Base-by-base conservation (phyloP, 2,329 filamentous ascomycete species). In the Ophiostoma ips region DNA sequence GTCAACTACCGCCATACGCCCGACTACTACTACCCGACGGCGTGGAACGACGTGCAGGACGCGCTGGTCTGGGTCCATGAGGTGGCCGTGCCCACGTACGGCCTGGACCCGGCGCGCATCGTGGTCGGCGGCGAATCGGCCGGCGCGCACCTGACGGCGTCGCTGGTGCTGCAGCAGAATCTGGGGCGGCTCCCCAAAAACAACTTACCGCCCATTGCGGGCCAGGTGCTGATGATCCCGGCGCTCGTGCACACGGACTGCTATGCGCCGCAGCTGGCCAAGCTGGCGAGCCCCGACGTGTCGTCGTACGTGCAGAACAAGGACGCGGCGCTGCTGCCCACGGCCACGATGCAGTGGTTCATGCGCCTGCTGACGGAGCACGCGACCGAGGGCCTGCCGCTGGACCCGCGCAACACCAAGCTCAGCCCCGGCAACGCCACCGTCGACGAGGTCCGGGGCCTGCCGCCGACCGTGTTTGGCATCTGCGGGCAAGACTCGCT, bases 1-100 rank as follows among this genome's bases (percentile, higher is more conserved):
- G 63, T 79, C 12, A 75, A 77, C 55, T 80, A 80, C 58, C 70
- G 77, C 0, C 76, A 80, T 56, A 76, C 75, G 0, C 76, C 76
- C 0, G 71, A 79, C 48, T 62, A 68, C 53, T 56, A 52, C 0
- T 79, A 72, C 51, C 77, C 77, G 0, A 71, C 67, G 0, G 67
- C 70, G 0, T 77, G 70, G 69, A 53, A 72, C 40, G 77, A 81
- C 44, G 60, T 66, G 0, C 69, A 75, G 51, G 77, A 79, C 43
- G 68, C 70, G 0, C 72, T 77, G 31, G 62, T 67, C 16, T 81
- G 76, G 77, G 58, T 75, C 0, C 69, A 76, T 46, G 60, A 62
- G 13, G 62, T 73, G 51, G 66, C 69, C 1, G 55, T 45, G 18
- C 44, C 58, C 0, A 11, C 15, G 38, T 40, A 48, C 16, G 45